A percentile compares a stretch with the other conserved stretches of the same genome.
Conservation (phyloP, 208 protist genomes). For the Leishmania tropica region DNA sequence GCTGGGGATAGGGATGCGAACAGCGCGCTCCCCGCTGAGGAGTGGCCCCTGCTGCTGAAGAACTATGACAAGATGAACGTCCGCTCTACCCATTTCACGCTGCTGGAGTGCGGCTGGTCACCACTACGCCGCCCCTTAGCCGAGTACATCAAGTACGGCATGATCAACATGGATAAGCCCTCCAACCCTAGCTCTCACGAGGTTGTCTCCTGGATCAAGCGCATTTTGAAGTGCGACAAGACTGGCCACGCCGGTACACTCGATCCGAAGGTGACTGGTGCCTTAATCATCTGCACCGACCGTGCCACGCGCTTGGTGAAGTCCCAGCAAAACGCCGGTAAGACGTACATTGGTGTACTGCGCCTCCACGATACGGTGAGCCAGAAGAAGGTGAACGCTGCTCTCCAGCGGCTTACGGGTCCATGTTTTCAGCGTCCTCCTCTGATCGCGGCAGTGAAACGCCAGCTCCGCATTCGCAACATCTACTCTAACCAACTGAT, state of each 20-base stretch:
- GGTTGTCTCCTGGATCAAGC: conserved; percentile 99
- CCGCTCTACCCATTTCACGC: conserved; percentile 97
- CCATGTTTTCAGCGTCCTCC: conserved; percentile 99
- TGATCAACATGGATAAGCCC: conserved; percentile 99
- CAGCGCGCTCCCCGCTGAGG: conserved; percentile 85
- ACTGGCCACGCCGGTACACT: conserved; percentile 99
- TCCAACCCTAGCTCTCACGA: conserved; percentile 99
- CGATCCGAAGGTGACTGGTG: conserved; percentile 99
- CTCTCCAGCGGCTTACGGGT: conserved; percentile 97
- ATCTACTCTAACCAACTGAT: conserved; percentile 99
- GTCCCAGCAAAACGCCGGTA: conserved; percentile 99
- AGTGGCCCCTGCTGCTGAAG: conserved; percentile 99
- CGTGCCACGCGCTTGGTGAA: conserved; percentile 99
- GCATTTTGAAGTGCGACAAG: conserved; percentile 99
- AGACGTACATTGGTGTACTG: conserved; percentile 99
- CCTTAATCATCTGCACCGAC: conserved; percentile 99
- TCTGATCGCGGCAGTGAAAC: conserved; percentile 98
- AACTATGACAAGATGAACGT: conserved; percentile 99
- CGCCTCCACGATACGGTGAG: conserved; percentile 96
- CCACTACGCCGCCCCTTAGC: conserved; percentile 97
- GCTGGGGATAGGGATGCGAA: conserved; percentile 53
- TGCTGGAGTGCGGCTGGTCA: conserved; percentile 96
- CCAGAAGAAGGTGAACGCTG: conserved; percentile 86
- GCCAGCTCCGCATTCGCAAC: conserved; percentile 98
- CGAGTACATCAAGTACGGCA: conserved; percentile 99